Percentiles rank a stretch among this genome's conserved stretches.
phyloP scores from a whole-genome alignment of 1,284 basidiomycete genomes.

The Fomitopsis palustris region DNA sequence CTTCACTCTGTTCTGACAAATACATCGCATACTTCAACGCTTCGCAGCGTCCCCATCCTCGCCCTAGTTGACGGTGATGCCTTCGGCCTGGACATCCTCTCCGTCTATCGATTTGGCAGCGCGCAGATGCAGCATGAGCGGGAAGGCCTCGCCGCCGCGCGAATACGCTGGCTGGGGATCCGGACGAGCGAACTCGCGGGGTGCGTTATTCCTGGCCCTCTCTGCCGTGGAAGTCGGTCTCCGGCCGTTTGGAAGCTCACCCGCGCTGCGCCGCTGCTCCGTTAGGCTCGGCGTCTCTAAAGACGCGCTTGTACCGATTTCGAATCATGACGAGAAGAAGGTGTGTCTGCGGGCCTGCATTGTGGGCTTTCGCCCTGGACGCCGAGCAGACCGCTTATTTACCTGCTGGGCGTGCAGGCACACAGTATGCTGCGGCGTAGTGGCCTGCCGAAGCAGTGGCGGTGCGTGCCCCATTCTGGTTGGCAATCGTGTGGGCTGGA shows the following conservation, averaged over 20 bases:
- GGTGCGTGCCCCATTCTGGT: conserved; percentile 40
- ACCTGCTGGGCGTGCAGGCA: conserved; percentile 44
- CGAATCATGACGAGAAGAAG: conserved; percentile 71
- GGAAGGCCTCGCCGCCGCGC: conserved; percentile 55
- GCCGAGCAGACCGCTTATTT: neutral
- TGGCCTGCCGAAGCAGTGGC: conserved; percentile 64
- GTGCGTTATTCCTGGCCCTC: conserved; percentile 33
- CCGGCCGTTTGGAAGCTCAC: neutral
- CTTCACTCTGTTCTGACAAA: neutral
- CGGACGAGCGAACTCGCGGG: conserved; percentile 58
- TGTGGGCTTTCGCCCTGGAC: neutral
- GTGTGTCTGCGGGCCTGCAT: conserved; percentile 30
- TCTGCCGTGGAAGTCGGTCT: neutral
- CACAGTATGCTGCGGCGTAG: conserved; percentile 56
- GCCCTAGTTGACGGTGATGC: conserved; percentile 89
- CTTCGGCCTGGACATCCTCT: conserved; percentile 86
- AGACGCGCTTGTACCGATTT: conserved; percentile 67
- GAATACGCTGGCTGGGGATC: conserved; percentile 81
- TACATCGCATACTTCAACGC: neutral
- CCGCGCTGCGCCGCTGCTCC: neutral
- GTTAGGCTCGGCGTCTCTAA: conserved; percentile 55
- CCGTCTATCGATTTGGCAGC: conserved; percentile 79
- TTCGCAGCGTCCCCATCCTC: conserved; percentile 62
- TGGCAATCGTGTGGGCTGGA: neutral
- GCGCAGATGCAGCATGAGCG: conserved; percentile 60